Evolutionary conservation across 371 early-diverging fungal genomes (phyloP).

Genomic region (Haplosporangium sp.): DNA sequence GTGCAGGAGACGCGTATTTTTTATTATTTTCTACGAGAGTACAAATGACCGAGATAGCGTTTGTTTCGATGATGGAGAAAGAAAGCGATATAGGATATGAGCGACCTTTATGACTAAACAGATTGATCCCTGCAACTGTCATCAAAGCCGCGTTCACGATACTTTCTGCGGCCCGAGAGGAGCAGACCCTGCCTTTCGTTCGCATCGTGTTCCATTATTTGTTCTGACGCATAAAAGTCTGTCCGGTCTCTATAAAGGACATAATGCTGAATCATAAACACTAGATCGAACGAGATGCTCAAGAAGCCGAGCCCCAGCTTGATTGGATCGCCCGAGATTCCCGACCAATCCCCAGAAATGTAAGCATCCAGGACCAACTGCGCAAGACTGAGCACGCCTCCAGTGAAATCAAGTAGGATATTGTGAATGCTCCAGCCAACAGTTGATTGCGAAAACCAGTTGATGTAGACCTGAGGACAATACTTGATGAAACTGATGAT

Average conservation of each 20-base stretch:
- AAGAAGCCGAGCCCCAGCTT: constrained; percentile 84
- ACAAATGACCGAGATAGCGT: too few species aligned
- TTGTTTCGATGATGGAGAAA: too few species aligned
- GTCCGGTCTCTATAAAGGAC: constrained; percentile 70
- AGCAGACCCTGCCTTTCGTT: constrained; percentile 5
- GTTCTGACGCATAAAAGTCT: constrained; percentile 56
- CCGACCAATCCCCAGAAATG: constrained; percentile 74
- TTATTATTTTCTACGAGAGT: too few species aligned
- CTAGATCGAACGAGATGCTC: constrained; percentile 81
- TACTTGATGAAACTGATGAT: constrained; percentile 86
- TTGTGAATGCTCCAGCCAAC: constrained; percentile 94
- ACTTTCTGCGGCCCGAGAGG: neutral
- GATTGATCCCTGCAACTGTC: too few species aligned
- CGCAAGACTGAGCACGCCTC: constrained; percentile 82
- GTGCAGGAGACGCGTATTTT: too few species aligned
- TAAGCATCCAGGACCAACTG: constrained; percentile 86
- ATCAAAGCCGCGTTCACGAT: neutral
- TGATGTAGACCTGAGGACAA: constrained; percentile 87
- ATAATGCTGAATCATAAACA: constrained; percentile 90
- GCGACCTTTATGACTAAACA: too few species aligned
- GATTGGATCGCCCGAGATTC: constrained; percentile 74
- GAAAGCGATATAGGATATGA: too few species aligned
- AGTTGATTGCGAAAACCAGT: constrained; percentile 83
- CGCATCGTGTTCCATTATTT: constrained; percentile 6
- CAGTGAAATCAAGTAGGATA: constrained; percentile 90